phyloP scores from a whole-genome alignment of 1,284 basidiomycete genomes.

The Irpex sp. region DNA sequence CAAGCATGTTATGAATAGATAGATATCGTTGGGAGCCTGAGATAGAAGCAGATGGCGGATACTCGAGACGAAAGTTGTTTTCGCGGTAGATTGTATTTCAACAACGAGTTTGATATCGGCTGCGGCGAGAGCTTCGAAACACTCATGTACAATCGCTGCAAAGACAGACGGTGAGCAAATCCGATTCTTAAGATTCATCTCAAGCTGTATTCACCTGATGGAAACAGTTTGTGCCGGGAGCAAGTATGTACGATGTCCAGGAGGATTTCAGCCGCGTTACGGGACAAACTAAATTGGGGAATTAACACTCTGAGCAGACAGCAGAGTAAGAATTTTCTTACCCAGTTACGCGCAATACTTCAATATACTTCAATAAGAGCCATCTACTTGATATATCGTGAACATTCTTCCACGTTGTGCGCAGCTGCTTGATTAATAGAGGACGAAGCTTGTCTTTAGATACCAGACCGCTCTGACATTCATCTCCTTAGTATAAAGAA shows the following conservation, averaged over 20 bases:
- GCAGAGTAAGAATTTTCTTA: slow-evolving; percentile 10
- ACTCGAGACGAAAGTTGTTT: slow-evolving; percentile 36
- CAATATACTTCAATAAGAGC: slow-evolving; percentile 22
- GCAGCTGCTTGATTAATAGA: slow-evolving; percentile 4
- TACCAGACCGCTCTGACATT: slow-evolving; percentile 10
- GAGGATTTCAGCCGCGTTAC: not conserved
- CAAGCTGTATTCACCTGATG: slow-evolving; percentile 1
- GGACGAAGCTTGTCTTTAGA: slow-evolving; percentile 11
- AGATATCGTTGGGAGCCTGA: slow-evolving; percentile 52
- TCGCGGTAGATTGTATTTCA: slow-evolving; percentile 18
- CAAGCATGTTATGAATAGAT: slow-evolving; percentile 63
- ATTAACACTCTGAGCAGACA: not conserved
- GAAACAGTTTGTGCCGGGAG: not conserved
- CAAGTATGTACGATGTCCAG: slow-evolving; percentile 3
- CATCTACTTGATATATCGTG: slow-evolving; percentile 11
- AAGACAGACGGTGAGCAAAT: not conserved
- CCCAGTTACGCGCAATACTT: slow-evolving; percentile 20
- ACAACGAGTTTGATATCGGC: slow-evolving; percentile 29
- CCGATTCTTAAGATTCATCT: not conserved
- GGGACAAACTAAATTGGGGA: not conserved
- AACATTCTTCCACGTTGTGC: slow-evolving; percentile 4
- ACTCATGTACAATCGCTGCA: slow-evolving; percentile 27
- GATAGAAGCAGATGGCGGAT: slow-evolving; percentile 59
- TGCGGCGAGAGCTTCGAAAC: slow-evolving; percentile 45
- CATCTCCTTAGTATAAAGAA: not conserved